Conservation (phyloP, 1,284 basidiomycete genomes). For the Retiboletus flavoniger region DNA sequence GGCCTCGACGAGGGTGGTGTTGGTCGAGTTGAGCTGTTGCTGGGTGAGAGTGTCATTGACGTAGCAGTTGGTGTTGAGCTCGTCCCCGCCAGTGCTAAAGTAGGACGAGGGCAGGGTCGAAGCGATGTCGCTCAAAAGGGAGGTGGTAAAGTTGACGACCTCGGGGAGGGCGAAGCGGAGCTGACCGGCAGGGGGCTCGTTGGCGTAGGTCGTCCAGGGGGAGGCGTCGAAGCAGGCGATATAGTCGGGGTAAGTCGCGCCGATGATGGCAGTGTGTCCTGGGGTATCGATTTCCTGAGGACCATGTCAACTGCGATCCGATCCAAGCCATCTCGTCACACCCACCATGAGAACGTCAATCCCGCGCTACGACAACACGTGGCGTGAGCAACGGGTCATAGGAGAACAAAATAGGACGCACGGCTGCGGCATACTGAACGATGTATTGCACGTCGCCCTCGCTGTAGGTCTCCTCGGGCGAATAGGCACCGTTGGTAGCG, state of each 20-base stretch:
- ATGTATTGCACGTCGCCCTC: constrained; percentile 54
- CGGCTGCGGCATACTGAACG: constrained; percentile 61
- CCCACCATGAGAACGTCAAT: no score
- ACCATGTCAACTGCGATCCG: constrained; percentile 31
- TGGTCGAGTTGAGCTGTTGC: constrained; percentile 41
- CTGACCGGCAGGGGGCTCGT: constrained; percentile 68
- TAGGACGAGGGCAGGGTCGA: constrained; percentile 47
- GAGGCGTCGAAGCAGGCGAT: constrained; percentile 58
- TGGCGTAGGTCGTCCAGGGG: constrained; percentile 60
- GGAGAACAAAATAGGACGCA: constrained; percentile 30
- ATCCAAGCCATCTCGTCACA: no score
- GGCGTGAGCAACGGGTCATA: background rate
- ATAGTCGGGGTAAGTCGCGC: constrained; percentile 58
- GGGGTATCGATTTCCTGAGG: constrained; percentile 62
- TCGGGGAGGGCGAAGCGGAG: constrained; percentile 53
- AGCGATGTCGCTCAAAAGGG: constrained; percentile 45
- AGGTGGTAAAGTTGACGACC: constrained; percentile 47
- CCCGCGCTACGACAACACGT: background rate
- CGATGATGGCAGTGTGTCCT: constrained; percentile 69
- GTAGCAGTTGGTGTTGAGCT: constrained; percentile 63
- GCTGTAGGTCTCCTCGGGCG: constrained; percentile 52
- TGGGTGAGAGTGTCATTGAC: constrained; percentile 48
- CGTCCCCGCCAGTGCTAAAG: constrained; percentile 72
- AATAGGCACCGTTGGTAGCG: constrained; percentile 63
- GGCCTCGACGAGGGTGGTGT: constrained; percentile 49